These are phyloP conservation scores for Pythium grandisporangium DNA, from an alignment of 352 stramenopile genomes.

Conservation along the genomic window DNA sequence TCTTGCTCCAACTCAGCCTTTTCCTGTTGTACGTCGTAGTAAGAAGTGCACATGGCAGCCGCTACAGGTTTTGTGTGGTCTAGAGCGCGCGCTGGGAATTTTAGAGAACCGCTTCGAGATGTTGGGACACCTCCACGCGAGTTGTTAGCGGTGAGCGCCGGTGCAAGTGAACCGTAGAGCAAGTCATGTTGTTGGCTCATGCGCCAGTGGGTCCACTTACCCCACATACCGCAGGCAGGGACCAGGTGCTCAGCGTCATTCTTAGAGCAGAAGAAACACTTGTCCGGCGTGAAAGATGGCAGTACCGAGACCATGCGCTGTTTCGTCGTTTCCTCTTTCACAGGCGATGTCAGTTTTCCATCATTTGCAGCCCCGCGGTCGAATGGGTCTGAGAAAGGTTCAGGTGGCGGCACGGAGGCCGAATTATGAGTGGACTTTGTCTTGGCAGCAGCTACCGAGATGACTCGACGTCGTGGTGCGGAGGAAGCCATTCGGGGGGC, in stretches of 20 bases:
- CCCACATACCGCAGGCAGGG: conserved; percentile 71
- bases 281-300: conserved; percentile 68
- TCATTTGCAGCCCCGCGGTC: too few relatives aligned
- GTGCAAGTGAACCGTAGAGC: conserved; percentile 12
- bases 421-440: neutral
- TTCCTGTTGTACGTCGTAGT: conserved; percentile 73
- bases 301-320: conserved; percentile 64
- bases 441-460: too few relatives aligned
- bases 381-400: too few relatives aligned
- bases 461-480: too few relatives aligned
- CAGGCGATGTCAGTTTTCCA: too few relatives aligned
- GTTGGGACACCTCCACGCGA: too few relatives aligned
- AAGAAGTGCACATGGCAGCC: conserved; percentile 75
- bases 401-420: too few relatives aligned
- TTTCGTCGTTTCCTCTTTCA: neutral
- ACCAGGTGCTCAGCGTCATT: conserved; percentile 77
- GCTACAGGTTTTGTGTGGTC: too few relatives aligned
- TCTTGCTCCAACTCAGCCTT: conserved; percentile 42
- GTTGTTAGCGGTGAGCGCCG: too few relatives aligned
- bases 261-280: conserved; percentile 84
- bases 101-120: too few relatives aligned
- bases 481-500: too few relatives aligned
- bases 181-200: conserved; percentile 64
- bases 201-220: conserved; percentile 79
- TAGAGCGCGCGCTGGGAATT: too few relatives aligned